These are phyloP conservation scores for Crotalaria pallida DNA, from an alignment of 306 rosid genomes.

Conservation along the genomic window DNA sequence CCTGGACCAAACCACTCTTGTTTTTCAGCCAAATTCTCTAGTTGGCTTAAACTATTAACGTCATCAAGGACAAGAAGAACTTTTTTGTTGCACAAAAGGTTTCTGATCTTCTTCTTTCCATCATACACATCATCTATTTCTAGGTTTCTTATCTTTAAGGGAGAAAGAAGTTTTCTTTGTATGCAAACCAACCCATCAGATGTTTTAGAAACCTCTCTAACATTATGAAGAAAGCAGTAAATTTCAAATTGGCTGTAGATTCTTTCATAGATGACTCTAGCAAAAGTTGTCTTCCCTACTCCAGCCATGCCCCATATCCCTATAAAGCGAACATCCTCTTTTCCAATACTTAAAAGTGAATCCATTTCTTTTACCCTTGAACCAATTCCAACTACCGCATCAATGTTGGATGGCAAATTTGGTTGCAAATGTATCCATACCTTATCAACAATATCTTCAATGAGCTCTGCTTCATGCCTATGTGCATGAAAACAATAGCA, in stretches of 20 bases:
- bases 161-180: constrained; percentile 8
- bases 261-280: constrained; percentile 16
- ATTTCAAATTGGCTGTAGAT: constrained; percentile 17
- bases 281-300: constrained; percentile 33
- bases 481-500: too few relatives aligned
- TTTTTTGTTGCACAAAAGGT: constrained; percentile 8
- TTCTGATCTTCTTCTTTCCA: not conserved
- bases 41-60: constrained; percentile 5
- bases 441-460: constrained; percentile 24
- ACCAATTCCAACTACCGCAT: constrained; percentile 22
- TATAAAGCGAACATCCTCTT: constrained; percentile 12
- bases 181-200: constrained; percentile 1
- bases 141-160: not conserved
- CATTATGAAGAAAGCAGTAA: constrained; percentile 10
- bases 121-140: not conserved
- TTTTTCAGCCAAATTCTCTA: constrained; percentile 21
- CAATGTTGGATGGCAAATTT: not conserved
- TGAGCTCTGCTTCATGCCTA: constrained; percentile 15
- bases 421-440: constrained; percentile 3
- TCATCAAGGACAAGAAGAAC: constrained; percentile 31
- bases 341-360: not conserved
- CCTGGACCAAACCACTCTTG: constrained; percentile 30
- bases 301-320: constrained; percentile 35
- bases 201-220: constrained; percentile 22
- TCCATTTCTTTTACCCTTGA: not conserved